Conservation (phyloP, 768 basidiomycete genomes). For the Termitomyces sp. region DNA sequence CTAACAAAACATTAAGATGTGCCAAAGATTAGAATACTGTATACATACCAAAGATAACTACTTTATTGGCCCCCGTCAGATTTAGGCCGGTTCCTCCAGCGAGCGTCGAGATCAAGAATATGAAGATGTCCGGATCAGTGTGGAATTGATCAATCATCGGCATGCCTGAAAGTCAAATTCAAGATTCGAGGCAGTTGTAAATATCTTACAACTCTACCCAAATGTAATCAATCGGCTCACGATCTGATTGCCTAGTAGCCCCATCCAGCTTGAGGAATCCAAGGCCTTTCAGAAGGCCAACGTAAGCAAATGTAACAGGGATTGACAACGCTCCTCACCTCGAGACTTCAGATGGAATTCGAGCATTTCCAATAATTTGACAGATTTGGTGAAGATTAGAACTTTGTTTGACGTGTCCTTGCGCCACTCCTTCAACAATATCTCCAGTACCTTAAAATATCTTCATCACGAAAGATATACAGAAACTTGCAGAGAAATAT, state of each 20-base stretch:
- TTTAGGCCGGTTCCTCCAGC: conserved; percentile 92
- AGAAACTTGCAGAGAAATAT: neutral
- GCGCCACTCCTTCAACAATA: conserved; percentile 60
- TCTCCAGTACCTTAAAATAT: conserved; percentile 51
- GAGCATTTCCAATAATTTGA: conserved; percentile 84
- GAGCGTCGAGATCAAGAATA: conserved; percentile 86
- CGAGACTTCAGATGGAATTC: conserved; percentile 62
- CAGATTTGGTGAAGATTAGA: conserved; percentile 89
- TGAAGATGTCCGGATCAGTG: conserved; percentile 59
- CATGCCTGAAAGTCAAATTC: conserved; percentile 53
- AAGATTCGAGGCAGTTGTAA: neutral
- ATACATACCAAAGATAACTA: conserved; percentile 76
- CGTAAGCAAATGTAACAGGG: neutral
- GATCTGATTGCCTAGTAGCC: conserved; percentile 55
- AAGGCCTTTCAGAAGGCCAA: conserved; percentile 29
- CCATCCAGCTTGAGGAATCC: conserved; percentile 78
- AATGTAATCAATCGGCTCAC: conserved; percentile 35
- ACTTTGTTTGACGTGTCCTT: conserved; percentile 75
- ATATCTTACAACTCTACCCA: neutral
- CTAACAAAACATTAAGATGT: conserved; percentile 28
- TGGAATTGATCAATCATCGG: conserved; percentile 82
- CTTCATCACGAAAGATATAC: neutral
- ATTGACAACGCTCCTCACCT: conserved; percentile 25
- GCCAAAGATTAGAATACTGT: neutral
- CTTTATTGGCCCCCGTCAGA: conserved; percentile 87